These are phyloP conservation scores for Gardenia jasminoides DNA, from an alignment of 257 asterid genomes.

Conservation along the genomic window DNA sequence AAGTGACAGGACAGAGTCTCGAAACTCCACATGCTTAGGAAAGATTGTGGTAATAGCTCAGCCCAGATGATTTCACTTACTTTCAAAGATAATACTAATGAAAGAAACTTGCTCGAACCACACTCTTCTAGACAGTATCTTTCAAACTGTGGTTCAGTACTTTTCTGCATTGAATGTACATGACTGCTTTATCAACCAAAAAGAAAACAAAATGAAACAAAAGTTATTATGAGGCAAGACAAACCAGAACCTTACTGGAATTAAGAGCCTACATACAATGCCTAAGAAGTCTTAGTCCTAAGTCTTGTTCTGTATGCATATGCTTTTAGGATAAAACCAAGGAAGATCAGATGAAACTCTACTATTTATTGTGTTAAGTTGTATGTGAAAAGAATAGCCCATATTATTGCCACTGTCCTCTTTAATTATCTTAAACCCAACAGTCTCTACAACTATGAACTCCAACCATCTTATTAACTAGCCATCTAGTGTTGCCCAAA, in stretches of 20 bases:
- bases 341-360: background rate
- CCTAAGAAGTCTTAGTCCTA: background rate
- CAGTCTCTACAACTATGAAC: background rate
- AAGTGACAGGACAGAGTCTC: background rate
- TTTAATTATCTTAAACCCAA: background rate
- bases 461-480: background rate
- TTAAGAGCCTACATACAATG: background rate
- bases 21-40: background rate
- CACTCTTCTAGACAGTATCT: background rate
- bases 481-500: background rate
- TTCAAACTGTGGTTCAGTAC: background rate
- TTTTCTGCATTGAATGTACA: background rate
- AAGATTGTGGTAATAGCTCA: background rate
- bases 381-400: background rate
- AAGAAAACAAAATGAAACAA: background rate
- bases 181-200: background rate
- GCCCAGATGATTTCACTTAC: background rate
- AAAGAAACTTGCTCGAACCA: background rate
- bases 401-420: background rate
- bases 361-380: background rate
- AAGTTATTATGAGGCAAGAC: background rate
- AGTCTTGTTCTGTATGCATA: background rate
- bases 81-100: background rate
- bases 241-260: background rate
- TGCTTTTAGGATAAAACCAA: background rate